Evolutionary conservation across 148 eudicot genomes (phyloP).

Genomic region (Polygonum maritimum): DNA sequence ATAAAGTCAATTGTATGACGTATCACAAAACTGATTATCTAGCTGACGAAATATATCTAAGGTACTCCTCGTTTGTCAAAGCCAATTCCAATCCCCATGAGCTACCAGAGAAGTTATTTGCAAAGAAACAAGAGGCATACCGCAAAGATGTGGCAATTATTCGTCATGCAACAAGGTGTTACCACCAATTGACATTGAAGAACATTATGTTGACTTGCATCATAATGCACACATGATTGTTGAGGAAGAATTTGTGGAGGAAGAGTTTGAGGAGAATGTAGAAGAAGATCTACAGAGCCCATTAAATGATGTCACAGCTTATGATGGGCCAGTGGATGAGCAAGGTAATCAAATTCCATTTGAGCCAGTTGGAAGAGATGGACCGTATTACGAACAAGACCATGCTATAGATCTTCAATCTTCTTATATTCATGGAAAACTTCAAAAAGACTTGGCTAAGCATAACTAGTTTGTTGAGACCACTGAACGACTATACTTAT

Average conservation of each 20-base stretch:
- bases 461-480: background rate
- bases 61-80: background rate
- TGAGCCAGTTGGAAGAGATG: background rate
- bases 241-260: background rate
- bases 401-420: background rate
- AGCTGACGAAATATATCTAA: background rate
- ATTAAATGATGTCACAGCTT: background rate
- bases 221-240: background rate
- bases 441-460: background rate
- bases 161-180: background rate
- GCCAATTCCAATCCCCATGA: background rate
- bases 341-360: background rate
- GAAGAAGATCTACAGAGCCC: background rate
- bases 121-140: background rate
- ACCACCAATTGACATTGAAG: background rate
- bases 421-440: background rate
- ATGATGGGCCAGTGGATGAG: background rate
- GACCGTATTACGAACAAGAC: background rate
- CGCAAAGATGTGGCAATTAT: background rate
- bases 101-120: background rate
- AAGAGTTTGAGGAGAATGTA: background rate
- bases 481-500: background rate
- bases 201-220: background rate
- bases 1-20: background rate
- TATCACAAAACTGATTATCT: background rate